These are phyloP conservation scores for Kodamaea jinghongensis DNA, from an alignment of 805 yeast genomes.

Conservation along the genomic window DNA sequence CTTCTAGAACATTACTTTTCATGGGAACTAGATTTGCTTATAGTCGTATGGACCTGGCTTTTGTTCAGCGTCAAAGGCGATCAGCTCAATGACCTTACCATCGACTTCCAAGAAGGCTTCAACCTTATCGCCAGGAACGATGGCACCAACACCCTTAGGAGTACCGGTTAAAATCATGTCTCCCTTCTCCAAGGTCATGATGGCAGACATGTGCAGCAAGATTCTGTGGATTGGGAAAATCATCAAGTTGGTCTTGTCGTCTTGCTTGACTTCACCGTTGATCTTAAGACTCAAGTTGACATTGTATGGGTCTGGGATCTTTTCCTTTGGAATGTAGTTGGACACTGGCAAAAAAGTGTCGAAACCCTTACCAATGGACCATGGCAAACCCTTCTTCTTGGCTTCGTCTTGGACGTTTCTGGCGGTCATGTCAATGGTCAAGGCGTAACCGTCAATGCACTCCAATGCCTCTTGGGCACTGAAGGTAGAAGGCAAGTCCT, in stretches of 20 bases:
- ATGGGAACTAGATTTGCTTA: conserved; percentile 23
- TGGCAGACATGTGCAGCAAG: conserved; percentile 74
- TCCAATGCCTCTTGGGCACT: conserved; percentile 67
- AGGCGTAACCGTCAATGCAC: conserved; percentile 79
- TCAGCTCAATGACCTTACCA: conserved; percentile 54
- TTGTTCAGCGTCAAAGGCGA: conserved; percentile 52
- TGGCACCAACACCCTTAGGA: conserved; percentile 93
- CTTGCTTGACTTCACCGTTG: conserved; percentile 69
- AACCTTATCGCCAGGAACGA: conserved; percentile 75
- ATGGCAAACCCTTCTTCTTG: conserved; percentile 89
- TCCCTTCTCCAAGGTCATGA: conserved; percentile 88
- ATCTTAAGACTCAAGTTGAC: conserved; percentile 62
- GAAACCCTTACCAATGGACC: conserved; percentile 96
- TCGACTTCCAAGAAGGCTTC: conserved; percentile 59
- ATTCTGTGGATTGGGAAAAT: conserved; percentile 81
- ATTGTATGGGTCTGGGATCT: conserved; percentile 71
- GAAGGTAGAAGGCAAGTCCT: conserved; percentile 59
- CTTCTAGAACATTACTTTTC: no score
- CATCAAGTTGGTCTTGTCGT: conserved; percentile 80
- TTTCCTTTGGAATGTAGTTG: conserved; percentile 58
- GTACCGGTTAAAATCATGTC: conserved; percentile 94
- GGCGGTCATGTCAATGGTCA: conserved; percentile 93
- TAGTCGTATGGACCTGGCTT: conserved; percentile 47
- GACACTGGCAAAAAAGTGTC: conserved; percentile 95
- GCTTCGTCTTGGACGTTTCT: conserved; percentile 95